Evolutionary conservation across 768 basidiomycete species (phyloP), one percentile per base, ranked within the genome.

Genomic region (Boletus pseudo-olivaceus): DNA sequence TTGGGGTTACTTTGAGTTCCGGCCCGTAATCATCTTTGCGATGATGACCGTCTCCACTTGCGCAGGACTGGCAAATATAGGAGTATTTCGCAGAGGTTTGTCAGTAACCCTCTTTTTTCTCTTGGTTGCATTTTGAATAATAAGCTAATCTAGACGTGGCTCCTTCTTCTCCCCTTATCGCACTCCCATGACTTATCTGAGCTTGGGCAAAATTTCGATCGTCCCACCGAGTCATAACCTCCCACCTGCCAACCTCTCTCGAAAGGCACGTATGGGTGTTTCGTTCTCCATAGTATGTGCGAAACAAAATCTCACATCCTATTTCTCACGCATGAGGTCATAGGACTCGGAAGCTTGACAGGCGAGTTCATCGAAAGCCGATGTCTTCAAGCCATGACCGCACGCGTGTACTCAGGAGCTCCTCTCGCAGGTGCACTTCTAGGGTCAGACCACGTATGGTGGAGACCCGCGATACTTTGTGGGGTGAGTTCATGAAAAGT

Each of bases 341-440:
- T 17, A 73, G 70, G 65, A 10, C 47, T 60, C 19, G 71, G 59
- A 53, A 61, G 60, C 49, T 58, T 64, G 43, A 57, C 67, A 53
- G 58, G 56, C 58, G 58, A 47, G 55, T 50, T 29, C 7, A n/a
- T 34, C 29, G 12, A 33, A n/a, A 44, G 7, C 8, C 11, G 17
- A 30, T 34, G 26, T 42, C 30, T 11, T 47, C 35, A 32, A 42
- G 15, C 9, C 67, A 63, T 64, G 10, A 52, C 70, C 26, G 61
- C 66, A n/a, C 61, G 63, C 23, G 40, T 51, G 23, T 23, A 4
- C 23, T 23, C 20, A 76, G 82, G 82, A 14, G 77, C 80, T 0
- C 83, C 84, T 9, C 75, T 83, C 20, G 76, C 77, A 41, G 84
- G 84, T 1, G 77, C 78, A 7, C 68, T 85, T n/a, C 69, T 85